Evolutionary conservation across 257 asterid genomes (phyloP), one percentile per base, ranked within the genome.

Genomic region (Gentiana straminea): DNA sequence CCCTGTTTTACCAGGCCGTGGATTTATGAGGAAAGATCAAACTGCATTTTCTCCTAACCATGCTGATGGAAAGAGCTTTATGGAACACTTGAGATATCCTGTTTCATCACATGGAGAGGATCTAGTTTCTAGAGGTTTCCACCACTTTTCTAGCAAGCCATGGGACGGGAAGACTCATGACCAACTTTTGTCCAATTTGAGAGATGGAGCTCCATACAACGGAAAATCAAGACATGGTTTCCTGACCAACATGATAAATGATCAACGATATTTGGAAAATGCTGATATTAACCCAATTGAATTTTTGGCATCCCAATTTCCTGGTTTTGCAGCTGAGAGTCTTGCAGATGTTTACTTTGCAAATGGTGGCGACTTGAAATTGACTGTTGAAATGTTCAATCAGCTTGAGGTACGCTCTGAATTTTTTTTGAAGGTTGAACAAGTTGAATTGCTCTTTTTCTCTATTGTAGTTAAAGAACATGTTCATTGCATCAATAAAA

Each of bases 301-400:
- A 24, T 82, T 82, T 71, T 70, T 90, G 77, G 89, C 91, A 60
- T 75, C 94, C n/a, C 88, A 79, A 33, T 86, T 86, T 67, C 94
- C 97, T 62, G 94, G 91, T 59, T 84, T 90, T 69, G 84, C 97
- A 4, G 72, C 84, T 24, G 94, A 86, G 65, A 79, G 91, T 67
- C 86, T 86, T 64, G 79, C 87, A 8, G 95, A 86, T 76, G 85
- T 81, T 58, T 90, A 75, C 76, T 74, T 84, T 63, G 78, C 94
- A 55, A 86, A 77, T 63, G 96, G 90, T 45, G 81, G 96, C 58
- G 94, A 90, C 72, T 58, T 90, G 64, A 80, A 81, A 68, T 72
- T 79, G 67, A 84, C 98, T 46, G 68, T 86, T 46, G 93, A 84
- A 71, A 84, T 81, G 91, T 96, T 90, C 72, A 70, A 85, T 56